These are phyloP conservation scores for Exobasidium cylindrosporum DNA, from an alignment of 1,284 basidiomycete species.

Conservation along the genomic window DNA sequence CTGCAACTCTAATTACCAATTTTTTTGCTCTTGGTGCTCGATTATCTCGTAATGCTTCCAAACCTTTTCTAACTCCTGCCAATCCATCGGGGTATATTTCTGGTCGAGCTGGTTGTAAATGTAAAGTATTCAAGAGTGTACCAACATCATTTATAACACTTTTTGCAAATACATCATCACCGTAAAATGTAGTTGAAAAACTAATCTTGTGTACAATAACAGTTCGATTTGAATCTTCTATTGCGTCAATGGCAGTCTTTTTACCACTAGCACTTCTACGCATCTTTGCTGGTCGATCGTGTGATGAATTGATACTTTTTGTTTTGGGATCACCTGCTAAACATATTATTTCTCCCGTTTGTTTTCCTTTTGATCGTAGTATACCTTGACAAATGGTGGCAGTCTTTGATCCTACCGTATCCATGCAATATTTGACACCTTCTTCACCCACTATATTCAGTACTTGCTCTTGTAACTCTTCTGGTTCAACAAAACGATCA, in stretches of 20 bases:
- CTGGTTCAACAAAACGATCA: conserved; percentile 25
- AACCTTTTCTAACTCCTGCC: conserved; percentile 38
- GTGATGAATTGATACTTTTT: not conserved
- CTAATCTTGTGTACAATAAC: conserved; percentile 38
- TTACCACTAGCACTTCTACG: conserved; percentile 8
- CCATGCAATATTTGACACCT: conserved; percentile 29
- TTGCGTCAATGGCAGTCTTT: not conserved
- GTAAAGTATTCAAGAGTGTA: conserved; percentile 15
- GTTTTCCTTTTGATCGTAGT: not conserved
- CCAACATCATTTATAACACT: conserved; percentile 16
- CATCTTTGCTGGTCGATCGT: not conserved
- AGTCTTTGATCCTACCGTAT: conserved; percentile 41
- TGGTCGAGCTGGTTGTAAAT: conserved; percentile 25
- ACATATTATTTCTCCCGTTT: conserved; percentile 27
- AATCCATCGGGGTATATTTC: conserved; percentile 35
- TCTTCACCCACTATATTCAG: conserved; percentile 13
- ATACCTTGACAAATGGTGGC: conserved; percentile 25
- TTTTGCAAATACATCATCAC: conserved; percentile 23
- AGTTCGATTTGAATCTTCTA: conserved; percentile 9
- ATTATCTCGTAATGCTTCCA: conserved; percentile 37
- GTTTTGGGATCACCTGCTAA: conserved; percentile 41
- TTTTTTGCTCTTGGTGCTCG: conserved; percentile 39
- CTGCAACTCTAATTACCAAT: conserved; percentile 32
- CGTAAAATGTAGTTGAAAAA: conserved; percentile 46
- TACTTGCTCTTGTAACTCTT: conserved; percentile 24